A percentile compares a stretch with the other conserved stretches of the same genome.
phyloP scores from a whole-genome alignment of 2,329 filamentous ascomycete genomes.

The Fusarium devonianum region DNA sequence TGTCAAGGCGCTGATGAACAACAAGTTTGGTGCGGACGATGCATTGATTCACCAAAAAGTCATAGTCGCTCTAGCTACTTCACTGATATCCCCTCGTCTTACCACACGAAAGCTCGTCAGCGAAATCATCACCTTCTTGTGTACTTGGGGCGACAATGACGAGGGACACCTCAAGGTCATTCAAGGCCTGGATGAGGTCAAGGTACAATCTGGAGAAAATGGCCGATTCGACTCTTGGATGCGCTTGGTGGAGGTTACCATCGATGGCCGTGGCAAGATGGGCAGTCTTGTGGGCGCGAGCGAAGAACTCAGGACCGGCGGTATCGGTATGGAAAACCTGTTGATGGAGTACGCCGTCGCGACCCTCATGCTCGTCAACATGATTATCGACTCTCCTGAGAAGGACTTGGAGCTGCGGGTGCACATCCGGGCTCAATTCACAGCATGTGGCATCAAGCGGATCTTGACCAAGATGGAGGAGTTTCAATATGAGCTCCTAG shows the following conservation, averaged over 20 bases:
- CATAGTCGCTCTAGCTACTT: constrained; percentile 84
- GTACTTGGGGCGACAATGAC: constrained; percentile 85
- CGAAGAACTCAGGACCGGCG: constrained; percentile 93
- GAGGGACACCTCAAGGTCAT: constrained; percentile 93
- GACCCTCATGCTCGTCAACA: constrained; percentile 93
- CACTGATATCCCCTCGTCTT: constrained; percentile 85
- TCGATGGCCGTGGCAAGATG: constrained; percentile 98
- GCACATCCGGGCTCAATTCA: constrained; percentile 95
- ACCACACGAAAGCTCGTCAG: constrained; percentile 94
- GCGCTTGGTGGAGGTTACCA: constrained; percentile 95
- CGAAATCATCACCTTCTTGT: constrained; percentile 94
- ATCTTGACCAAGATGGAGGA: constrained; percentile 96
- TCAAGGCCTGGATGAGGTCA: constrained; percentile 90
- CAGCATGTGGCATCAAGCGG: constrained; percentile 92
- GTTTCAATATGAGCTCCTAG: constrained; percentile 97
- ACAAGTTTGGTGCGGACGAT: constrained; percentile 98
- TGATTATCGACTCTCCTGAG: constrained; percentile 91
- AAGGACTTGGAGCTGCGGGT: constrained; percentile 88
- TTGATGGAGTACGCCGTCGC: constrained; percentile 99
- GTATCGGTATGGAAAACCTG: constrained; percentile 97
- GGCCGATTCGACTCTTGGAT: constrained; percentile 98
- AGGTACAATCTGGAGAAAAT: constrained; percentile 86
- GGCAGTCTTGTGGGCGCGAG: constrained; percentile 95
- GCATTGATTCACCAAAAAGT: constrained; percentile 89
- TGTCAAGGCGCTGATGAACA: constrained; percentile 97